These are phyloP conservation scores for Naganishia friedmannii DNA, from an alignment of 768 basidiomycete genomes.

Conservation along the genomic window DNA sequence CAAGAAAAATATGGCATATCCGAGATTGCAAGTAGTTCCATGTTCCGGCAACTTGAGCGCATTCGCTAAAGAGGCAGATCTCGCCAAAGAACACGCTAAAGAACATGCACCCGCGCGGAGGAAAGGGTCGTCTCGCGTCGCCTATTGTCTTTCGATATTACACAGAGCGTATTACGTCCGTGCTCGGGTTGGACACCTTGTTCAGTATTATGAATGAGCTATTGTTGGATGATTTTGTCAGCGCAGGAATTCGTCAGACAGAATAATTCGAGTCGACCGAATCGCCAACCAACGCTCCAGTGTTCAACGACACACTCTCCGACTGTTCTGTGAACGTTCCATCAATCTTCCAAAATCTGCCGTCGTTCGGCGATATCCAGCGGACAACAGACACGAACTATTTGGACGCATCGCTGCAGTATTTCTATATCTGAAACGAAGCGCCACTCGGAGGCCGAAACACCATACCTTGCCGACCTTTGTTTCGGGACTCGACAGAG, in stretches of 20 bases:
- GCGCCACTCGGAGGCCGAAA: neutral
- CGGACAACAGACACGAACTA: neutral
- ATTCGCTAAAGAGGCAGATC: slow-evolving; percentile 1
- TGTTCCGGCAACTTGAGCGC: too few relatives aligned
- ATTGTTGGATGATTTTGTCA: too few relatives aligned
- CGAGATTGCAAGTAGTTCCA: too few relatives aligned
- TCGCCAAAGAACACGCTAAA: slow-evolving; percentile 12
- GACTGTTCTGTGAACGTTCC: neutral
- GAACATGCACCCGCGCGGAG: too few relatives aligned
- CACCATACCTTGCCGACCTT: neutral
- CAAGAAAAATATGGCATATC: too few relatives aligned
- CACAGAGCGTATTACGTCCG: too few relatives aligned
- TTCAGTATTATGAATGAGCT: too few relatives aligned
- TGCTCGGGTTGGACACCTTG: too few relatives aligned
- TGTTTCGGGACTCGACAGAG: too few relatives aligned
- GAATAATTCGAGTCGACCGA: too few relatives aligned
- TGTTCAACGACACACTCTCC: too few relatives aligned
- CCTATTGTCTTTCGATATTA: neutral
- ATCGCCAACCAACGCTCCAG: neutral
- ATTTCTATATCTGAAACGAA: neutral
- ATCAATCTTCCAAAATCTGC: neutral
- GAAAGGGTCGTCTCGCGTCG: neutral
- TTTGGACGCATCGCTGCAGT: neutral
- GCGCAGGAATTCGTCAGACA: too few relatives aligned
- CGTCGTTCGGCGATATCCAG: neutral